Percentiles rank a stretch among this genome's conserved stretches.
Evolutionary conservation across 2,329 filamentous ascomycete species (phyloP).

Genomic region (Penicillium digitatum): DNA sequence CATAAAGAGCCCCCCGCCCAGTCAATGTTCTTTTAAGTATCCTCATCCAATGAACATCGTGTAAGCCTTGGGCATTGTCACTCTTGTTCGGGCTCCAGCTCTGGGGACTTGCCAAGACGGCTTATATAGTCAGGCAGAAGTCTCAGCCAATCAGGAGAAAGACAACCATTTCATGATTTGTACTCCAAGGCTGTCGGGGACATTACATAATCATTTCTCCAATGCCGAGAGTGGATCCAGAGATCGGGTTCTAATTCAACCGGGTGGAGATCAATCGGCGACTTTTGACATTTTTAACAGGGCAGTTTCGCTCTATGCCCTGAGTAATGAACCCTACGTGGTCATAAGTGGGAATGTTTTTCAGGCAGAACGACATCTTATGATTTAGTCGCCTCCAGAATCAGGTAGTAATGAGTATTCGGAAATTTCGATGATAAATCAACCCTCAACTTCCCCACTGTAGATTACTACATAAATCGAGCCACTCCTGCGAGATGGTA

Average conservation of each 20-base stretch:
- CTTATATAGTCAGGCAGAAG: too few relatives aligned
- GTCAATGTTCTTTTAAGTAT: too few relatives aligned
- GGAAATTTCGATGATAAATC: constrained; percentile 1
- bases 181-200: background rate
- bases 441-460: background rate
- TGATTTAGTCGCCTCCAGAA: background rate
- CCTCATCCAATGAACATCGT: too few relatives aligned
- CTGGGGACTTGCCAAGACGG: too few relatives aligned
- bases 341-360: background rate
- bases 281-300: background rate
- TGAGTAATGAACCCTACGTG: background rate
- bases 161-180: too few relatives aligned
- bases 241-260: background rate
- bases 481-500: background rate
- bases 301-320: background rate
- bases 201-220: background rate
- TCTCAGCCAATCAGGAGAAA: too few relatives aligned
- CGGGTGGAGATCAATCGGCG: constrained; percentile 1
- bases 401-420: too few relatives aligned
- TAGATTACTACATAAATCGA: background rate
- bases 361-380: background rate
- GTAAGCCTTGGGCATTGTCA: too few relatives aligned
- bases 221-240: background rate
- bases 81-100: too few relatives aligned
- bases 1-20: too few relatives aligned